Evolutionary conservation across 805 yeast species (phyloP), one percentile per base, ranked within the genome.

Genomic region (Debaryomyces tyrocola): DNA sequence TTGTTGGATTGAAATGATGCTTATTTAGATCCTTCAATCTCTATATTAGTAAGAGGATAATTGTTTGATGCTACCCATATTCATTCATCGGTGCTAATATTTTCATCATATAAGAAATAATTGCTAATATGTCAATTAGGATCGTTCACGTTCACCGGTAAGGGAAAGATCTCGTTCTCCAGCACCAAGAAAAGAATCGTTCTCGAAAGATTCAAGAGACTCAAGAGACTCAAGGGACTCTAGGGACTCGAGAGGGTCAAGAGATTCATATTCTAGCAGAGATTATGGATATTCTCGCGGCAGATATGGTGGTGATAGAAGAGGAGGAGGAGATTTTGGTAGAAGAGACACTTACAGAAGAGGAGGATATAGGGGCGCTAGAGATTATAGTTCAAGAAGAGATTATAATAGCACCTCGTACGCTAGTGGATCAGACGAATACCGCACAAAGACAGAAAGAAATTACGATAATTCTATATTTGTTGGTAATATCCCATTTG

Each of bases 401-500:
- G 64, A 59, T 41, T 58, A 51, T 46, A 50, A 45, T 34, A 42
- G 53, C 5, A 51, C 50, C 40, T 14, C 37, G 5, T 44, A 51
- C 40, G 39, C 60, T 33, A 40, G 51, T 47, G 55, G 56, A 69
- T 24, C 59, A 31, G 69, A 59, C 20, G 66, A 58, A 38, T 66
- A 66, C 49, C 57, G 68, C 12, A 50, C 60, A 29, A 66, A 67
- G 46, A 59, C 67, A 15, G 74, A 69, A 24, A 77, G 90, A 68
- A 81, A 84, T 62, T 84, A 83, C 61, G 77, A 75, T 40, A 84
- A 84, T 60, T 83, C 89, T 48, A 72, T 86, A 37, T 87, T 87
- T 57, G 77, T 87, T 39, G 91, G 92, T 7, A 86, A 86, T 60
- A 70, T 87, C 45, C 87, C 91, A 4, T 87, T 78, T 60, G 80